Conservation (phyloP, 805 yeast genomes). For the Komagataella populi region DNA sequence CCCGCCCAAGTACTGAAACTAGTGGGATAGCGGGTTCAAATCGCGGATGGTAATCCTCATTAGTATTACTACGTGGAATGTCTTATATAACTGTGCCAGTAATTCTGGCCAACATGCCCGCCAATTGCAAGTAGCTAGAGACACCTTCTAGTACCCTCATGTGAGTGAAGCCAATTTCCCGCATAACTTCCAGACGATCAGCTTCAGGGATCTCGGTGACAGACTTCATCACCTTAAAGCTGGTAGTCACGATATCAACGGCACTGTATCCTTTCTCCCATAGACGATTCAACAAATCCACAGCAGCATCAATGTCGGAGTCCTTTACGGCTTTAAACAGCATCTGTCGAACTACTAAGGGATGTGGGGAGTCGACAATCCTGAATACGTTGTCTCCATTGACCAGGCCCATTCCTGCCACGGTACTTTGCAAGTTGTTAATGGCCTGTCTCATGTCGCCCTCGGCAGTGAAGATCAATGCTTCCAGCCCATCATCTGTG, state of each 20-base stretch:
- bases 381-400: slow-evolving; percentile 86
- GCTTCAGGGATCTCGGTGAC: slow-evolving; percentile 56
- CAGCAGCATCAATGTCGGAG: slow-evolving; percentile 47
- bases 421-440: slow-evolving; percentile 86
- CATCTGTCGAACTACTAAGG: slow-evolving; percentile 66
- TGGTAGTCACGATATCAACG: slow-evolving; percentile 81
- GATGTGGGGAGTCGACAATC: slow-evolving; percentile 95
- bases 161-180: slow-evolving; percentile 82
- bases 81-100: not conserved
- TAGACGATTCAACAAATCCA: slow-evolving; percentile 47
- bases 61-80: not conserved
- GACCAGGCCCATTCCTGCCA: slow-evolving; percentile 88
- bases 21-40: not conserved
- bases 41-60: not conserved
- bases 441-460: slow-evolving; percentile 99
- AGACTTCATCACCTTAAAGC: slow-evolving; percentile 78
- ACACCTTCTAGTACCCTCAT: slow-evolving; percentile 93
- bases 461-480: slow-evolving; percentile 87
- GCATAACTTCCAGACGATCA: slow-evolving; percentile 59
- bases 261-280: slow-evolving; percentile 92
- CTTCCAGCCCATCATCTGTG: slow-evolving; percentile 84
- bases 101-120: slow-evolving; percentile 64
- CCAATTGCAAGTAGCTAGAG: slow-evolving; percentile 70
- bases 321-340: slow-evolving; percentile 27
- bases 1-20: not conserved